Evolutionary conservation across 441 rosid species (phyloP).

Genomic region (Populus hybrid): DNA sequence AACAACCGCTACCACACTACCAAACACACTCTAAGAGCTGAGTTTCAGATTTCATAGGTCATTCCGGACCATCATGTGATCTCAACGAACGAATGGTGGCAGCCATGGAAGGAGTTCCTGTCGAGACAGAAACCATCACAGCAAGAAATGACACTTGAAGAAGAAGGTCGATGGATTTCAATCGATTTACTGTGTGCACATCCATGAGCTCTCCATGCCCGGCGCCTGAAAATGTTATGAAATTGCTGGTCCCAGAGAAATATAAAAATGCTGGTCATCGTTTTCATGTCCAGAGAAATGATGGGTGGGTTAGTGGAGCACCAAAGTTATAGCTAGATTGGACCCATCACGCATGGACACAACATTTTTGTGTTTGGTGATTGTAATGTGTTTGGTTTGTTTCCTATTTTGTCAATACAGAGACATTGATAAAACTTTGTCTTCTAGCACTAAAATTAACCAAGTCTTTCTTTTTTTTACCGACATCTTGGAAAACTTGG

Average conservation of each 20-base stretch:
- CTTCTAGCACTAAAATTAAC: not conserved
- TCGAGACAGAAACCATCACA: not conserved
- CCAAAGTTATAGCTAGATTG: not conserved
- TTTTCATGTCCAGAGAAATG: not conserved
- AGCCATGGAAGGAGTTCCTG: no score
- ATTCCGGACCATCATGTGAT: not conserved
- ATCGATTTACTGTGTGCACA: no score
- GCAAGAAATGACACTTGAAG: not conserved
- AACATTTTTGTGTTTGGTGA: not conserved
- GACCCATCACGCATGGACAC: slow-evolving; percentile 1
- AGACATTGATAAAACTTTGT: not conserved
- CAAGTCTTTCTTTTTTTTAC: no score
- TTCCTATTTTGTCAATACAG: not conserved
- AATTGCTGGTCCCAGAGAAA: not conserved
- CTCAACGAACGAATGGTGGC: not conserved
- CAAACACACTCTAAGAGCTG: no score
- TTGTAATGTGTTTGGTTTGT: not conserved
- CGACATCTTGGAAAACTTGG: no score
- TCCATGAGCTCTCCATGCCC: not conserved
- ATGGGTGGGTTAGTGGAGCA: not conserved
- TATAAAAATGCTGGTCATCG: not conserved
- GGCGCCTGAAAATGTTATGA: not conserved
- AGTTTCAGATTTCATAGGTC: no score
- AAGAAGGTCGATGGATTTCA: no score
- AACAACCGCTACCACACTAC: no score